Evolutionary conservation across 2,329 filamentous ascomycete genomes (phyloP).

Genomic region (Teratosphaeria destructans): DNA sequence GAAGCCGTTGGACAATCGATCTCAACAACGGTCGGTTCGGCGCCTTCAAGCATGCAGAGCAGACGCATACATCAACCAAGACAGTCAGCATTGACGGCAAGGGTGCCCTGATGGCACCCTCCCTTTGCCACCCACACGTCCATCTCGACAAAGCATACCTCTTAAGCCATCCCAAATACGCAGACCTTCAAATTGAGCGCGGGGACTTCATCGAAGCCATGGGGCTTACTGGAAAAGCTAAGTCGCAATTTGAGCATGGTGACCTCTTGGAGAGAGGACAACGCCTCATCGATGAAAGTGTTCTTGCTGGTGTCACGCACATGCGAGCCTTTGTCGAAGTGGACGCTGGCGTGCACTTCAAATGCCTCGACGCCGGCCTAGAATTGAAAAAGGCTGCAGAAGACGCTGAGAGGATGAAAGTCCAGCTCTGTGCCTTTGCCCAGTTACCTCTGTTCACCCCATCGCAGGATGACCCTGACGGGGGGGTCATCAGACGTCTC

Average conservation of each 20-base stretch:
- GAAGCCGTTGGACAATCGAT: conserved; percentile 8
- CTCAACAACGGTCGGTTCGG: not conserved
- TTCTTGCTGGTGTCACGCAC: conserved; percentile 53
- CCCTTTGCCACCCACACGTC: conserved; percentile 61
- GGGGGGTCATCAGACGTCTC: conserved; percentile 39
- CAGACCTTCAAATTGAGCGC: conserved; percentile 47
- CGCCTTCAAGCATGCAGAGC: not conserved
- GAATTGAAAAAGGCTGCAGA: conserved; percentile 40
- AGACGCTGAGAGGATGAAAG: conserved; percentile 42
- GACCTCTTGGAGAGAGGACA: conserved; percentile 56
- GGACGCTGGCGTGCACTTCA: conserved; percentile 49
- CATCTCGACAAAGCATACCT: conserved; percentile 60
- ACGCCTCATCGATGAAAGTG: conserved; percentile 55
- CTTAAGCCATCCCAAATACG: conserved; percentile 48
- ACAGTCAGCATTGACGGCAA: conserved; percentile 26
- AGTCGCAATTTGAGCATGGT: conserved; percentile 49
- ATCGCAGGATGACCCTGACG: conserved; percentile 27
- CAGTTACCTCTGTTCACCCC: conserved; percentile 58
- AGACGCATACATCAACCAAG: conserved; percentile 1
- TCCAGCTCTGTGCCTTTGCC: conserved; percentile 63
- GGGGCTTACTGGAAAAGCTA: conserved; percentile 47
- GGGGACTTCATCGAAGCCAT: conserved; percentile 60
- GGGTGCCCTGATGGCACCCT: conserved; percentile 39
- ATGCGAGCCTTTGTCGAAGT: conserved; percentile 65
- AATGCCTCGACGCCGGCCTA: conserved; percentile 48